Conservation (phyloP, 768 basidiomycete genomes). For the Cystofilobasidium bisporidii region DNA sequence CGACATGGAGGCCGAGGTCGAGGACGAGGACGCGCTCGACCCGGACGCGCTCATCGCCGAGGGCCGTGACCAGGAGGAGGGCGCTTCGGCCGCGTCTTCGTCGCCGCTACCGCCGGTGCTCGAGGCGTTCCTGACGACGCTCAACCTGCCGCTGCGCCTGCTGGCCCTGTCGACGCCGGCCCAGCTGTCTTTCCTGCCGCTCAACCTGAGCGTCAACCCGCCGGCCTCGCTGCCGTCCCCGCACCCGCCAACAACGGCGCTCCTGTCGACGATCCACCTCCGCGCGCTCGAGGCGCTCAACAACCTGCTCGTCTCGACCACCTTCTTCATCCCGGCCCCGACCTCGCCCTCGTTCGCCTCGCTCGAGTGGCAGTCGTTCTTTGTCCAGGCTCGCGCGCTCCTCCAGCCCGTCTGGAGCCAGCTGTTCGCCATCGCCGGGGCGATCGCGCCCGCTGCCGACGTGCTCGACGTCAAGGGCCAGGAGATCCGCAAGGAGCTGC, state of each 20-base stretch:
- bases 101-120: conserved; percentile 28
- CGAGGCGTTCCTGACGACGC: conserved; percentile 49
- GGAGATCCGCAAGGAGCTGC: conserved; percentile 68
- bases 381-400: conserved; percentile 1
- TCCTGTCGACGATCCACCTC: conserved; percentile 69
- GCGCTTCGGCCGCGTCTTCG: conserved; percentile 30
- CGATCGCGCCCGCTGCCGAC: conserved; percentile 33
- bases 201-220: conserved; percentile 3
- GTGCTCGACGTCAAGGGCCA: conserved; percentile 37
- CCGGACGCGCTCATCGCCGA: conserved; percentile 44
- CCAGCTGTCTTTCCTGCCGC: conserved; percentile 67
- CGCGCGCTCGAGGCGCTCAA: conserved; percentile 81
- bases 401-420: conserved; percentile 44
- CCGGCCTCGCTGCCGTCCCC: conserved; percentile 50
- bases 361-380: conserved; percentile 43
- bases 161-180: conserved; percentile 64
- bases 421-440: conserved; percentile 36
- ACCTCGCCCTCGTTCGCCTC: conserved; percentile 44
- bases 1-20: conserved; percentile 27
- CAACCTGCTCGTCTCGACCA: conserved; percentile 71
- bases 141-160: conserved; percentile 55
- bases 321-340: conserved; percentile 40
- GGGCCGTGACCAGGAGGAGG: conserved; percentile 41
- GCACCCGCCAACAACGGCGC: conserved; percentile 83
- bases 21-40: conserved; percentile 42